phyloP scores from a whole-genome alignment of 495 filamentous ascomycete species.

The Penicillium cinerascens region DNA sequence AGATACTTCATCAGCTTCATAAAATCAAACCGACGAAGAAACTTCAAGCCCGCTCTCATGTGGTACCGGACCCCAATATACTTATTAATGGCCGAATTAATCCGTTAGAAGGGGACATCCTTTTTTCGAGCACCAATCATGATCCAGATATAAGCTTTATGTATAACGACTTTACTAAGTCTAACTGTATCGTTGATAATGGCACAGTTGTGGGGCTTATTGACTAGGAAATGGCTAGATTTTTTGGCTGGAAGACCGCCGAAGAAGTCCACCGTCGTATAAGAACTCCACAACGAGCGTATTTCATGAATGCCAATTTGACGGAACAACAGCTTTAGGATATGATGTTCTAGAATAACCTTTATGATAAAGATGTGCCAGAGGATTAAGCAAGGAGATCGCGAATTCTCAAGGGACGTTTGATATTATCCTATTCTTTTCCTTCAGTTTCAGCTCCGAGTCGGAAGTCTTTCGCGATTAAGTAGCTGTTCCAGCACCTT shows the following conservation, averaged over 20 bases:
- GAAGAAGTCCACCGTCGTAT: slow-evolving; percentile 34
- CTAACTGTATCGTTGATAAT: slow-evolving; percentile 42
- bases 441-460: too few relatives aligned
- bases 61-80: slow-evolving; percentile 36
- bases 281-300: slow-evolving; percentile 34
- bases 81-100: slow-evolving; percentile 31
- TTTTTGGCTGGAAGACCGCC: slow-evolving; percentile 42
- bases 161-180: slow-evolving; percentile 42
- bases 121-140: slow-evolving; percentile 25
- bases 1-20: slow-evolving; percentile 28
- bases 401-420: too few relatives aligned
- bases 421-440: too few relatives aligned
- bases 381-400: too few relatives aligned
- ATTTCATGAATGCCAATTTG: slow-evolving; percentile 32
- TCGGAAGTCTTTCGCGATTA: too few relatives aligned
- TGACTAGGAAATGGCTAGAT: slow-evolving; percentile 49
- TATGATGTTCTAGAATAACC: slow-evolving; percentile 36
- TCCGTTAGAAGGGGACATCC: slow-evolving; percentile 28
- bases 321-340: slow-evolving; percentile 22
- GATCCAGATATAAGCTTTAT: slow-evolving; percentile 36
- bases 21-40: slow-evolving; percentile 19
- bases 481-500: too few relatives aligned
- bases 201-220: slow-evolving; percentile 42
- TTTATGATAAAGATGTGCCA: too few relatives aligned
- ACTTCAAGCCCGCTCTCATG: slow-evolving; percentile 20